Conservation (phyloP, 73 alveolate species). For the Tetrahymena borealis region DNA sequence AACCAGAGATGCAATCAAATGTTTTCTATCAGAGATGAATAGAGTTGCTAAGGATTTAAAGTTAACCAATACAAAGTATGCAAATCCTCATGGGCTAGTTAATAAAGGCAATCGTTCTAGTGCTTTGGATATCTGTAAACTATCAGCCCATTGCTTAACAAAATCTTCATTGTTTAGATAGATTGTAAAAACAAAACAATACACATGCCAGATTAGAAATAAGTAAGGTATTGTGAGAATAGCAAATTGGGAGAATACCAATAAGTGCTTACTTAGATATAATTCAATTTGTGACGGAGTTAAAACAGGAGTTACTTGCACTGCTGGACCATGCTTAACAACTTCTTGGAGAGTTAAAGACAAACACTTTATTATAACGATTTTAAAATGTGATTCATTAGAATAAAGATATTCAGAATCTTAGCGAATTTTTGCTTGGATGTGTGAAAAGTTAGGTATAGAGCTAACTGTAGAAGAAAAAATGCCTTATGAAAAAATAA, state of each 20-base stretch:
- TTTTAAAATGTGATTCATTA: conserved; percentile 22
- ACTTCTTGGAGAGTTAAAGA: conserved; percentile 12
- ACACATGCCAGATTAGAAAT: conserved; percentile 22
- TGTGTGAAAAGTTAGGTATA: neutral
- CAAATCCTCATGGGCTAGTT: conserved; percentile 81
- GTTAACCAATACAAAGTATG: conserved; percentile 58
- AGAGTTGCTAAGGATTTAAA: conserved; percentile 63
- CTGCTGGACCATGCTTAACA: conserved; percentile 54
- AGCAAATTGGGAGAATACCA: conserved; percentile 47
- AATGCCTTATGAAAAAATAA: neutral
- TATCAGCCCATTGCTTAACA: conserved; percentile 50
- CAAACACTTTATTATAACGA: conserved; percentile 11
- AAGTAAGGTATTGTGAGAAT: conserved; percentile 22
- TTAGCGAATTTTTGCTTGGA: conserved; percentile 3
- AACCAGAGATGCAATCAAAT: conserved; percentile 35
- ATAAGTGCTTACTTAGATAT: conserved; percentile 31
- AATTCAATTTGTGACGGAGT: conserved; percentile 39
- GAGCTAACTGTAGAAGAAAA: neutral
- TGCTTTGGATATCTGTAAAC: conserved; percentile 66
- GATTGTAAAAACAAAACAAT: conserved; percentile 18
- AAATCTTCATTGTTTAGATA: conserved; percentile 22
- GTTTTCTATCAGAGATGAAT: conserved; percentile 73
- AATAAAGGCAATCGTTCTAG: conserved; percentile 58
- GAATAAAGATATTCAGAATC: conserved; percentile 46
- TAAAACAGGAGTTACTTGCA: conserved; percentile 49